Conservation (phyloP, 164 flowering plant genomes). For the Stephania japonica region DNA sequence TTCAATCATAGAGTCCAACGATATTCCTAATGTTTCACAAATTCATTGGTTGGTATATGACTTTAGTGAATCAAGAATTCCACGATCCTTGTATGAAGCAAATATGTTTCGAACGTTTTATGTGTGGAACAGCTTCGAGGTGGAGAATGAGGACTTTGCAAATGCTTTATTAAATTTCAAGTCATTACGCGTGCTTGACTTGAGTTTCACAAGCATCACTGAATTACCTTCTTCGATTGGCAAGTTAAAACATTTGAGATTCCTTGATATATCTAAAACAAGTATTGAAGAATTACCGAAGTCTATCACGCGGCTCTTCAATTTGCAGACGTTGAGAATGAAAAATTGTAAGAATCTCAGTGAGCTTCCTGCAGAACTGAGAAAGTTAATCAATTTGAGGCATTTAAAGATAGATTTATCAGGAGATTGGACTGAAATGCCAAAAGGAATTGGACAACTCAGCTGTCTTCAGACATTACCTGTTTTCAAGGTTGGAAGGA, state of each 20-base stretch:
- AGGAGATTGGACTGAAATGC: not conserved
- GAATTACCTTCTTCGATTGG: conserved; percentile 1
- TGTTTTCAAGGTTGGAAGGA: conserved; percentile 2
- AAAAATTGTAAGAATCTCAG: not conserved
- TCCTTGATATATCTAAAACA: not conserved
- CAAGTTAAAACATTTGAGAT: not conserved
- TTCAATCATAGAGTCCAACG: not conserved
- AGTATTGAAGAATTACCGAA: not conserved
- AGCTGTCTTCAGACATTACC: conserved; percentile 16
- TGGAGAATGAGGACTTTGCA: not conserved
- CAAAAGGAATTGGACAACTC: conserved; percentile 1
- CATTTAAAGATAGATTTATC: not conserved
- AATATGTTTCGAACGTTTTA: not conserved
- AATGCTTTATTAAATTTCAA: not conserved
- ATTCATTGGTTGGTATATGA: not conserved
- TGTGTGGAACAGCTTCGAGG: not conserved
- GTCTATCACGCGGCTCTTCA: not conserved
- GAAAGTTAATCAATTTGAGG: conserved; percentile 3
- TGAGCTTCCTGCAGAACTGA: not conserved
- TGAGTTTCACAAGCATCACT: not conserved
- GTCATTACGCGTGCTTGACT: conserved; percentile 10
- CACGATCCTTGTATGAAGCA: not conserved
- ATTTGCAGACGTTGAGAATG: not conserved
- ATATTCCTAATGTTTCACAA: not conserved
- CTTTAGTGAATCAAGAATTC: not conserved